Evolutionary conservation across 2,329 filamentous ascomycete genomes (phyloP).

Genomic region (Hypoxylon sp.): DNA sequence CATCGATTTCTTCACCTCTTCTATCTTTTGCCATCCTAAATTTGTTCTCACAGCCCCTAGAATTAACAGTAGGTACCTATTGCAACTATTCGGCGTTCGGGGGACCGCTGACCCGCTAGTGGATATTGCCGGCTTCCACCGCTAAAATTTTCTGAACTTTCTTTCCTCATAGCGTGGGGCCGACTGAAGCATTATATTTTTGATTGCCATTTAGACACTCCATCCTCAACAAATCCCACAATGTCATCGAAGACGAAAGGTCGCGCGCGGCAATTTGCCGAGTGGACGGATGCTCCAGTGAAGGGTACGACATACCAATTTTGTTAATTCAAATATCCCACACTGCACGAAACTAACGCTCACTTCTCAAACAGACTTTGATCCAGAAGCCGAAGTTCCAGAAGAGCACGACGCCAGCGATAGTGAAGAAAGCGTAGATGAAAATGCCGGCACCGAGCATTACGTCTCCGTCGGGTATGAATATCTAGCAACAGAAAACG

Average conservation of each 20-base stretch:
- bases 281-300: slow-evolving; percentile 72
- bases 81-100: slow-evolving; percentile 14
- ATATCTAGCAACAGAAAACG: slow-evolving; percentile 12
- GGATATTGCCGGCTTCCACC: slow-evolving; percentile 63
- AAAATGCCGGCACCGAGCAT: slow-evolving; percentile 82
- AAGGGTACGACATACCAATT: slow-evolving; percentile 66
- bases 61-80: not conserved
- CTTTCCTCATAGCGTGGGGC: slow-evolving; percentile 37
- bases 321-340: not conserved
- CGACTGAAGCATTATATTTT: slow-evolving; percentile 9
- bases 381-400: slow-evolving; percentile 79
- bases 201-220: not conserved
- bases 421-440: slow-evolving; percentile 66
- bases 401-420: slow-evolving; percentile 69
- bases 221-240: slow-evolving; percentile 51
- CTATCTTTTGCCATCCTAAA: not conserved
- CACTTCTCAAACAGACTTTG: slow-evolving; percentile 74
- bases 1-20: not conserved
- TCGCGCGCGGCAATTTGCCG: slow-evolving; percentile 72
- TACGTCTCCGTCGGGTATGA: slow-evolving; percentile 81
- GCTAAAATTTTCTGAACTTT: slow-evolving; percentile 65
- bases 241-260: slow-evolving; percentile 69
- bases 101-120: slow-evolving; percentile 13
- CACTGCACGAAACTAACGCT: slow-evolving; percentile 35
- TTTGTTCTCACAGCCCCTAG: not conserved